These are phyloP conservation scores for Dichomitus squalens DNA, from an alignment of 1,284 basidiomycete genomes.

Conservation along the genomic window DNA sequence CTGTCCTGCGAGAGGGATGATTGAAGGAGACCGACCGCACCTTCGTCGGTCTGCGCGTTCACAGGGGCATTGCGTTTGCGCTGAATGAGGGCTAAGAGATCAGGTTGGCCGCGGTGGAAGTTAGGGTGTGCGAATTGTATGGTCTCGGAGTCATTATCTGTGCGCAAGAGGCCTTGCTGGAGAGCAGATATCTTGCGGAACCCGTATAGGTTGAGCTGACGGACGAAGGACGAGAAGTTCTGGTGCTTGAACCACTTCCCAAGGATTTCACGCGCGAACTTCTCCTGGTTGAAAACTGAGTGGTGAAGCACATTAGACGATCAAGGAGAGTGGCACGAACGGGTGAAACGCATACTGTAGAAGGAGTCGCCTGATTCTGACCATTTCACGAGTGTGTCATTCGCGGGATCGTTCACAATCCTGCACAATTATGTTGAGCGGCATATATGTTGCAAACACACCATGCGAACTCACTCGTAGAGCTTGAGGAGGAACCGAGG, in stretches of 20 bases:
- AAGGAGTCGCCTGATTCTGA: slow-evolving; percentile 84
- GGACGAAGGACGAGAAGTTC: slow-evolving; percentile 93
- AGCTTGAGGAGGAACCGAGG: slow-evolving; percentile 94
- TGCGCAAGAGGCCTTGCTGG: slow-evolving; percentile 89
- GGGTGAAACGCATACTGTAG: slow-evolving; percentile 33
- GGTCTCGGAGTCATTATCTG: slow-evolving; percentile 81
- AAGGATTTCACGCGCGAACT: slow-evolving; percentile 90
- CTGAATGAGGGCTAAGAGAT: slow-evolving; percentile 86
- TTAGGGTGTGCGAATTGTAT: slow-evolving; percentile 94
- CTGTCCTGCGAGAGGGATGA: slow-evolving; percentile 22
- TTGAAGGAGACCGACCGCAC: slow-evolving; percentile 33
- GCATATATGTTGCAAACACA: neutral
- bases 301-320: neutral
- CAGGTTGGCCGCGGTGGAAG: slow-evolving; percentile 91
- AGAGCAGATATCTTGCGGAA: slow-evolving; percentile 96
- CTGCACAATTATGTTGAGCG: slow-evolving; percentile 42
- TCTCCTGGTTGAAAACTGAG: slow-evolving; percentile 89
- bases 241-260: slow-evolving; percentile 97
- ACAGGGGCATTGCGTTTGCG: slow-evolving; percentile 61
- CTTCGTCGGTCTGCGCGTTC: slow-evolving; percentile 22
- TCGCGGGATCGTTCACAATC: slow-evolving; percentile 88
- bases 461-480: slow-evolving; percentile 61
- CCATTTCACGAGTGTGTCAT: slow-evolving; percentile 88
- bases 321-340: neutral
- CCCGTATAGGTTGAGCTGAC: slow-evolving; percentile 97